phyloP scores from a whole-genome alignment of 1,284 basidiomycete genomes.

The Ustilago cynodontis region DNA sequence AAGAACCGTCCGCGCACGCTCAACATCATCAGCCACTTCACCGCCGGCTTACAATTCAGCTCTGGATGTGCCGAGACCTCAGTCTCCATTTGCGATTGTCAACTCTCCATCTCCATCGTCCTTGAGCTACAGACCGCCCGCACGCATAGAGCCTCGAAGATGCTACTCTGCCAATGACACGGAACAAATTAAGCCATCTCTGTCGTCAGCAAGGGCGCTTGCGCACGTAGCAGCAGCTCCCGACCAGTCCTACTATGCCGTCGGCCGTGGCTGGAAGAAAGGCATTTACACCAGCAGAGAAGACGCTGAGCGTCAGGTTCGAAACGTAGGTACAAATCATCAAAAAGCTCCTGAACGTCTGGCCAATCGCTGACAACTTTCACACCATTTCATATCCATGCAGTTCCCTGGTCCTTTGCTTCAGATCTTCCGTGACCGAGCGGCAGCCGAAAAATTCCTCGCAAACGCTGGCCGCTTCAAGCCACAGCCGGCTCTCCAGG shows the following conservation, averaged over 20 bases:
- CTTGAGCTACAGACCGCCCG: conserved; percentile 18
- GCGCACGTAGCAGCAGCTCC: neutral
- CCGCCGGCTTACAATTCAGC: conserved; percentile 3
- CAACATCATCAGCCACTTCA: conserved; percentile 1
- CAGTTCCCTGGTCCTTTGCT: conserved; percentile 52
- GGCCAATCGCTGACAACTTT: neutral
- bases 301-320: conserved; percentile 46
- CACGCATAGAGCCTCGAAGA: conserved; percentile 8
- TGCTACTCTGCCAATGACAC: conserved; percentile 21
- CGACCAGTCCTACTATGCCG: conserved; percentile 30
- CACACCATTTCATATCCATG: neutral
- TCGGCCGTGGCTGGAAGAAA: conserved; percentile 56
- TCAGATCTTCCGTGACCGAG: conserved; percentile 33
- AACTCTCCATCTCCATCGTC: conserved; percentile 21
- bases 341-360: neutral
- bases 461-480: conserved; percentile 17
- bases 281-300: conserved; percentile 45
- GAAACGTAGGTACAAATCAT: conserved; percentile 29
- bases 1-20: conserved; percentile 28
- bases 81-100: conserved; percentile 1
- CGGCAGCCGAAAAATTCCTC: conserved; percentile 38
- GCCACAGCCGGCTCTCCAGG: conserved; percentile 6
- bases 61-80: neutral
- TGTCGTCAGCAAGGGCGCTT: neutral
- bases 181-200: neutral